These are phyloP conservation scores for Phytopythium mirpurense DNA, from an alignment of 352 stramenopile species.

Conservation along the genomic window DNA sequence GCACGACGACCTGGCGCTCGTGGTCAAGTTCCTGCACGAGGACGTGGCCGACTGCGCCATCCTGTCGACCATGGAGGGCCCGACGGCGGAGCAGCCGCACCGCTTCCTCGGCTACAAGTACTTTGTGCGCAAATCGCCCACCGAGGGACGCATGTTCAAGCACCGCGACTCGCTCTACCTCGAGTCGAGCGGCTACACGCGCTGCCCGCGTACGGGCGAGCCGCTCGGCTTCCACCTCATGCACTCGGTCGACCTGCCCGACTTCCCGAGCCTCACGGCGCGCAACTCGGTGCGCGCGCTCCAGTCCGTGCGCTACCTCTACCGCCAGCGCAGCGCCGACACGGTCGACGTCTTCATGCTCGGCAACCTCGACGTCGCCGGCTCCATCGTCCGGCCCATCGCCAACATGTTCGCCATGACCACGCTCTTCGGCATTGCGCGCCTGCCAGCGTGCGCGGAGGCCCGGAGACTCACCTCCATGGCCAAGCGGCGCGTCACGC, in stretches of 20 bases:
- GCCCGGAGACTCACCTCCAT: constrained; percentile 51
- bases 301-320: constrained; percentile 48
- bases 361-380: constrained; percentile 41
- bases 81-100: constrained; percentile 34
- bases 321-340: constrained; percentile 44
- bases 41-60: constrained; percentile 60
- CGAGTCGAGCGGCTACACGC: constrained; percentile 45
- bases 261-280: constrained; percentile 39
- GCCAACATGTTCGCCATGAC: constrained; percentile 36
- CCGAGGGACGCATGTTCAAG: constrained; percentile 34
- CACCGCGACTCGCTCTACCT: constrained; percentile 27
- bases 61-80: constrained; percentile 45
- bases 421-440: constrained; percentile 36
- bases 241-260: constrained; percentile 56
- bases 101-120: constrained; percentile 73
- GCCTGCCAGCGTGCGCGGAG: constrained; percentile 44
- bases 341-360: constrained; percentile 63
- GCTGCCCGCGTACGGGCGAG: constrained; percentile 28
- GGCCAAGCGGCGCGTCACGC: constrained; percentile 15
- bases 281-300: constrained; percentile 52
- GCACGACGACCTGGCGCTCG: constrained; percentile 48
- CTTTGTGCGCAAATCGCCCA: constrained; percentile 45
- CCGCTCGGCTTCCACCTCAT: constrained; percentile 59
- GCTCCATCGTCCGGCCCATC: constrained; percentile 33
- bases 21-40: constrained; percentile 51